Evolutionary conservation across 129 eudicot genomes (phyloP), one percentile per base, ranked within the genome.

Genomic region (Gnaphalium uliginosum): DNA sequence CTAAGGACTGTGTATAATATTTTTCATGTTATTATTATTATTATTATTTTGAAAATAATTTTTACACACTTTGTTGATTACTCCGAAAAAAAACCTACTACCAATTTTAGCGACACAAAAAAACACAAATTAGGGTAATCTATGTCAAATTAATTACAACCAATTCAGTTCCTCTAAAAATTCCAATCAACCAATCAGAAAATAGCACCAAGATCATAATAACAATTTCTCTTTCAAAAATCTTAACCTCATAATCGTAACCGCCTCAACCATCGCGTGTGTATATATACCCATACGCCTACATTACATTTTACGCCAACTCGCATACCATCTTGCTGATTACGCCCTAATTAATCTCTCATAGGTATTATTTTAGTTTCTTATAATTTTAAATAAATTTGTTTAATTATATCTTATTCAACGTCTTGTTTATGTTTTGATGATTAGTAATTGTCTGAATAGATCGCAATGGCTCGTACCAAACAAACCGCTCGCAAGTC

Each of bases 401-500:
- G 15, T 41, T 41, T 41, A 41, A 6, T 8, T 43, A 46, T 6
- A 46, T 11, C 53, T 46, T 9, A 46, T 46, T 46, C 17, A 6
- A 6, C 0, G 53, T 46, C 8, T 43, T 46, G 14, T 15, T 17
- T 50, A 17, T 2, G n/a, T 50, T 14, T 10, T 48, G 39, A 50
- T 50, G n/a, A 17, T 50, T 18, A 46, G 53, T 46, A 46, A 2
- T 17, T 46, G 4, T 46, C 53, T 46, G 17, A 46, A 46, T 9
- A 30, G 4, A 30, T 30, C 59, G 59, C 23, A 18, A 56, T 56
- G 61, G 61, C 61, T 56, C 61, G 61, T 56, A 56, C 61, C 2
- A 56, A 56, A 9, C 61, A 56, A 56, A 56, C 61, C 0, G 61
- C 61, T n/a, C 61, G 61, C 61, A 56, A 56, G 61, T 56, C 61